A percentile compares a stretch with the other conserved stretches of the same genome.
phyloP scores from a whole-genome alignment of 1,139 yeast genomes.

The Taphrina communis region DNA sequence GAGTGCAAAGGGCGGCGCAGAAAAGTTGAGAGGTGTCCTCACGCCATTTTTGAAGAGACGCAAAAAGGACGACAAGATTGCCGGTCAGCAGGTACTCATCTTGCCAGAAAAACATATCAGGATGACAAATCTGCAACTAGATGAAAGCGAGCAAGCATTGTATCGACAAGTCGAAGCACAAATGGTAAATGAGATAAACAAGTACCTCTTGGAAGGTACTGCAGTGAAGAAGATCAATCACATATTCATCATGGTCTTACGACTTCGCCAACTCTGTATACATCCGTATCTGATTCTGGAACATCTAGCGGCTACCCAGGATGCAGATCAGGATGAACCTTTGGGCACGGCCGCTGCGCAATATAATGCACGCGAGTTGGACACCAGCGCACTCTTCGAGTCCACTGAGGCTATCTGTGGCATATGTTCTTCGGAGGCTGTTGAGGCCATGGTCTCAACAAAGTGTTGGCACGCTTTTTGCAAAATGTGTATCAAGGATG shows the following conservation, averaged over 20 bases:
- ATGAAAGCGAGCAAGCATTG: conserved; percentile 91
- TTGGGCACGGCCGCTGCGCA: not conserved
- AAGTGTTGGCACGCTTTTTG: conserved; percentile 88
- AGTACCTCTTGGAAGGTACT: conserved; percentile 93
- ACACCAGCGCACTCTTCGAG: not conserved
- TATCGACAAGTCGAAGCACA: conserved; percentile 87
- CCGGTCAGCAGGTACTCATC: conserved; percentile 70
- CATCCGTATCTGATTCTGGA: conserved; percentile 89
- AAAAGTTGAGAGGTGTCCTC: conserved; percentile 72
- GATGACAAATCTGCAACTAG: conserved; percentile 80
- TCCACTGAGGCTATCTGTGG: conserved; percentile 73
- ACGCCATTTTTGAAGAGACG: conserved; percentile 87
- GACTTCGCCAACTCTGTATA: conserved; percentile 97
- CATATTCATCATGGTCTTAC: conserved; percentile 88
- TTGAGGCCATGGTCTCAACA: conserved; percentile 91
- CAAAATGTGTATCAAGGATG: conserved; percentile 88
- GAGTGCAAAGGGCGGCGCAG: conserved; percentile 77
- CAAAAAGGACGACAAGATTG: conserved; percentile 94
- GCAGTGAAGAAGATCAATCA: conserved; percentile 91
- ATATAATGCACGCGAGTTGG: not conserved
- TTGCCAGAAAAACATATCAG: conserved; percentile 93
- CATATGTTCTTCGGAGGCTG: conserved; percentile 95
- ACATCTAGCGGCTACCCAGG: conserved; percentile 19
- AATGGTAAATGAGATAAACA: conserved; percentile 77
- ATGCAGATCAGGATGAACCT: conserved; percentile 7